Conservation (phyloP, 768 basidiomycete genomes). For the Lactarius vividus region DNA sequence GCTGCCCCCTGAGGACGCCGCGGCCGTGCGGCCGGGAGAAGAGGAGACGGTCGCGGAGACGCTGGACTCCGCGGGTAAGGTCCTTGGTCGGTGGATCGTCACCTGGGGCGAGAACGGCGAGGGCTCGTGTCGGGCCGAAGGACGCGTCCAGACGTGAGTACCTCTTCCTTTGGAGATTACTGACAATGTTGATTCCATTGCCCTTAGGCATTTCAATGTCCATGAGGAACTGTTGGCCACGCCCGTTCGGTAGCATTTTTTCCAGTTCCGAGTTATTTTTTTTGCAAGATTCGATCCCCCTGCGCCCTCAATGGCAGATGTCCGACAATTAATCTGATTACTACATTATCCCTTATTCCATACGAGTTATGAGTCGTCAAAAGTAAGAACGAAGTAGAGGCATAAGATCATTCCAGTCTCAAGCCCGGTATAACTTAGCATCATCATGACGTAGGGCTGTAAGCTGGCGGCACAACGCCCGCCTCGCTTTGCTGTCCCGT, state of each 20-base stretch:
- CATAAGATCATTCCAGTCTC: neutral
- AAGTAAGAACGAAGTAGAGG: neutral
- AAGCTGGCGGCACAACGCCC: slow-evolving; percentile 83
- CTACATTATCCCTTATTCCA: neutral
- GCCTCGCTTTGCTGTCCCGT: slow-evolving; percentile 77
- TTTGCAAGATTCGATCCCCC: neutral
- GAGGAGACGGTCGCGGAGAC: slow-evolving; percentile 86
- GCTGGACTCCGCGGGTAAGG: slow-evolving; percentile 49
- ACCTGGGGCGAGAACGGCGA: slow-evolving; percentile 65
- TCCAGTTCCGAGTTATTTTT: neutral
- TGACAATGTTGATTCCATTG: neutral
- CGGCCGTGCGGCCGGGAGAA: slow-evolving; percentile 42
- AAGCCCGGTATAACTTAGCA: neutral
- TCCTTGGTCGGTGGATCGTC: slow-evolving; percentile 77
- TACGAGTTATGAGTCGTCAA: neutral
- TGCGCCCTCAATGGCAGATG: neutral
- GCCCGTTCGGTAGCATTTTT: slow-evolving; percentile 22
- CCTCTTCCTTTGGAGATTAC: neutral
- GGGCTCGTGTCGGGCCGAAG: slow-evolving; percentile 61
- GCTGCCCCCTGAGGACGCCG: slow-evolving; percentile 40
- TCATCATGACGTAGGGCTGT: slow-evolving; percentile 36
- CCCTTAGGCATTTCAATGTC: slow-evolving; percentile 48
- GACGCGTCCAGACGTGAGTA: slow-evolving; percentile 63
- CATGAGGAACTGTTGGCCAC: slow-evolving; percentile 46
- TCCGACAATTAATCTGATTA: neutral